These are phyloP conservation scores for Venturia effusa DNA, from an alignment of 2,329 filamentous ascomycete species.

Conservation along the genomic window DNA sequence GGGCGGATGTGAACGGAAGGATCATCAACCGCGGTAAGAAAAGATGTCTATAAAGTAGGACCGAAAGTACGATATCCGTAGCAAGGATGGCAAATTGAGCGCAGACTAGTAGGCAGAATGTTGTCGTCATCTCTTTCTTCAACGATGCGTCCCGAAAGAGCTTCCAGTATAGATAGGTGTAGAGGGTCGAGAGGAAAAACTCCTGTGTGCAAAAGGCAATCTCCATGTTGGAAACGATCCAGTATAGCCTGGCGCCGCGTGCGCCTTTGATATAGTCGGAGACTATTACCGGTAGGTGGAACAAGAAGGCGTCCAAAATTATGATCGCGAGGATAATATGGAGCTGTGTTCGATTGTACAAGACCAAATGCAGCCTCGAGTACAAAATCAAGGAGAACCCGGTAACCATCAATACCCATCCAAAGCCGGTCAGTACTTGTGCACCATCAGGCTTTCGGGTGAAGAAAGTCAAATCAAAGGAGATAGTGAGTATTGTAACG, in stretches of 20 bases:
- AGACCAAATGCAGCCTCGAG: constrained; percentile 50
- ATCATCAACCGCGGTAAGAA: constrained; percentile 5
- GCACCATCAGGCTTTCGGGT: not conserved
- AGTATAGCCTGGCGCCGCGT: not conserved
- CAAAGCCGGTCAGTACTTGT: constrained; percentile 26
- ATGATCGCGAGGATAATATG: constrained; percentile 47
- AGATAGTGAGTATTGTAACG: not conserved
- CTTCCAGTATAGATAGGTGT: not conserved
- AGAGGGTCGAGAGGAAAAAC: not conserved
- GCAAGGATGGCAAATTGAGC: not conserved
- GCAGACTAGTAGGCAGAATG: not conserved
- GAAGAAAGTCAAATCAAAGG: not conserved
- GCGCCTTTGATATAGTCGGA: not conserved
- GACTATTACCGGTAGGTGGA: constrained; percentile 11
- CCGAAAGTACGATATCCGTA: not conserved
- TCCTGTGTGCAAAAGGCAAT: not conserved
- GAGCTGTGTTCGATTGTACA: constrained; percentile 39
- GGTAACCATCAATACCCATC: constrained; percentile 50
- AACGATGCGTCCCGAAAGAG: not conserved
- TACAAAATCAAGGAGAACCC: constrained; percentile 52
- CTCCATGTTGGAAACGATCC: not conserved
- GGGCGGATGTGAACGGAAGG: not conserved
- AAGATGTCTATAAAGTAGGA: not conserved
- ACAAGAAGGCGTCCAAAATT: constrained; percentile 39
- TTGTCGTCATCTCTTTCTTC: not conserved